Evolutionary conservation across 306 rosid species (phyloP).

Genomic region (Oxytropis ochrocephala): DNA sequence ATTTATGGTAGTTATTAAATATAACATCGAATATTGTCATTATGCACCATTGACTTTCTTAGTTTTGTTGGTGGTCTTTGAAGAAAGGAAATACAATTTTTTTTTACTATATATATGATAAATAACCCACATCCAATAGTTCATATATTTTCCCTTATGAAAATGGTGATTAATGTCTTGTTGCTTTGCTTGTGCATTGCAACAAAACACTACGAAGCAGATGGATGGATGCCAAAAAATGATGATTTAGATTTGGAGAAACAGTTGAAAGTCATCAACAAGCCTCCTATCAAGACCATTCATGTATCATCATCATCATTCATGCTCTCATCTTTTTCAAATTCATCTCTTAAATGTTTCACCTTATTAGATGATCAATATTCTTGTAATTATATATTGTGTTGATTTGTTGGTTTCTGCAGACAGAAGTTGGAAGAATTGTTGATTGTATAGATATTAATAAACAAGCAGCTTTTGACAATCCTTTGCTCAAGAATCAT

Average conservation of each 20-base stretch:
- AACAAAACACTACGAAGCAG: neutral
- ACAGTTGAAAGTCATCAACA: constrained; percentile 12
- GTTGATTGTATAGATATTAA: constrained; percentile 17
- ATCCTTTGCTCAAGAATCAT: constrained; percentile 13
- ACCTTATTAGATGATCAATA: neutral
- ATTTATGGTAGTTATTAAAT: too few relatives aligned
- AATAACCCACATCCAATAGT: too few relatives aligned
- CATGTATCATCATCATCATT: neutral
- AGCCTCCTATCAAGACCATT: constrained; percentile 12
- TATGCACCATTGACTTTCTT: too few relatives aligned
- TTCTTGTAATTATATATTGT: neutral
- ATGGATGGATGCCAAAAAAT: constrained; percentile 2
- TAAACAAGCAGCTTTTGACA: constrained; percentile 9
- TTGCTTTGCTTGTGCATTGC: neutral
- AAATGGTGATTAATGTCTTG: too few relatives aligned
- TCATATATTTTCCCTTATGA: too few relatives aligned
- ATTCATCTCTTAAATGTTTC: neutral
- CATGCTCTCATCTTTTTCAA: neutral
- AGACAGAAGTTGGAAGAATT: constrained; percentile 10
- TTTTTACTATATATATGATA: too few relatives aligned
- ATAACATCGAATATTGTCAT: too few relatives aligned
- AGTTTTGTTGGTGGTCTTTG: too few relatives aligned
- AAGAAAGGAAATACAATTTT: too few relatives aligned
- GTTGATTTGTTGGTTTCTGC: neutral
- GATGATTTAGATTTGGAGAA: constrained; percentile 19